Percentiles rank a stretch among this genome's conserved stretches.
These are phyloP conservation scores for Aspergillus ruber DNA, from an alignment of 2,329 filamentous ascomycete species.

Conservation along the genomic window DNA sequence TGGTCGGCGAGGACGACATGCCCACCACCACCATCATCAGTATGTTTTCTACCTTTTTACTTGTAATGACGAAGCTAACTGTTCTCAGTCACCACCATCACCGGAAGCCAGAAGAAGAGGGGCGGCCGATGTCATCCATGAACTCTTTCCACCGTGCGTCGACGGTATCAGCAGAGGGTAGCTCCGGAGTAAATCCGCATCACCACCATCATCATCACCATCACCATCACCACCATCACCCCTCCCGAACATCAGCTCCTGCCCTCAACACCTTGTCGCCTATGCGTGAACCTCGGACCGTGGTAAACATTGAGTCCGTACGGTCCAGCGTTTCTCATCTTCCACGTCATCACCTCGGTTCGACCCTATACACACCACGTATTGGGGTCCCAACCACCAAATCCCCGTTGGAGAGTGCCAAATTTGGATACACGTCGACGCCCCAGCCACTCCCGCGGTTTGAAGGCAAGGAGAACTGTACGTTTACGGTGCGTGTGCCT, in stretches of 20 bases:
- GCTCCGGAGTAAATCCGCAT: slow-evolving; percentile 14
- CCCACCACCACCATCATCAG: slow-evolving; percentile 57
- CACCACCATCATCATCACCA: slow-evolving; percentile 43
- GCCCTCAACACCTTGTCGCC: slow-evolving; percentile 8
- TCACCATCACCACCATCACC: slow-evolving; percentile 32
- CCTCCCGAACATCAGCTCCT: slow-evolving; percentile 16
- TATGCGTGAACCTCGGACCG: slow-evolving; percentile 56
- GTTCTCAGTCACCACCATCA: slow-evolving; percentile 46
- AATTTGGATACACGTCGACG: slow-evolving; percentile 52
- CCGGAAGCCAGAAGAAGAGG: slow-evolving; percentile 48
- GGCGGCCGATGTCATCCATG: slow-evolving; percentile 19
- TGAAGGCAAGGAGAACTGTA: slow-evolving; percentile 76
- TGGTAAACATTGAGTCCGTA: slow-evolving; percentile 63
- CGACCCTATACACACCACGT: slow-evolving; percentile 69
- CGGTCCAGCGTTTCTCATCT: slow-evolving; percentile 64
- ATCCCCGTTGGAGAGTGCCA: slow-evolving; percentile 41
- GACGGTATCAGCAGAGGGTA: slow-evolving; percentile 20
- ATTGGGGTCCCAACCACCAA: slow-evolving; percentile 46
- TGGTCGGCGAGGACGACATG: slow-evolving; percentile 54
- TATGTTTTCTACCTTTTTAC: slow-evolving; percentile 28
- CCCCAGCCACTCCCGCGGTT: slow-evolving; percentile 72
- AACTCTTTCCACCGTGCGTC: slow-evolving; percentile 24
- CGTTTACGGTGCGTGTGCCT: slow-evolving; percentile 80
- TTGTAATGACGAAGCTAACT: background rate
- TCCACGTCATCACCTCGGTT: slow-evolving; percentile 75